These are phyloP conservation scores for Melanomma pulvis-pyrius DNA, from an alignment of 495 filamentous ascomycete species.

Conservation along the genomic window DNA sequence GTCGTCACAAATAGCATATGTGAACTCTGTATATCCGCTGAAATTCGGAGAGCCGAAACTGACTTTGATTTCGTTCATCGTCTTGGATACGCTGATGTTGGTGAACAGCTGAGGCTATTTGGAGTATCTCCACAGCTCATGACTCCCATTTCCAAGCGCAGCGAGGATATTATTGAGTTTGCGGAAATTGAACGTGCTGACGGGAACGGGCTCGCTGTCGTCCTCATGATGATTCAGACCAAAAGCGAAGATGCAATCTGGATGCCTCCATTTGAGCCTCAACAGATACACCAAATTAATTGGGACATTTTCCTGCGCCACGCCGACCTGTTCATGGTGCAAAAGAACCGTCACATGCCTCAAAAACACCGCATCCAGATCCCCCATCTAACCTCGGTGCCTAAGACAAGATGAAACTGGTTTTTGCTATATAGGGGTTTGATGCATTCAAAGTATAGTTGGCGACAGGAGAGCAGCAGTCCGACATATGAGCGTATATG, in stretches of 20 bases:
- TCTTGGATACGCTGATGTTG: not conserved
- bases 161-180: not conserved
- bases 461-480: not conserved
- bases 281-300: not conserved
- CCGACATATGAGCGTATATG: not conserved
- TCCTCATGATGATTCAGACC: not conserved
- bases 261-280: not conserved
- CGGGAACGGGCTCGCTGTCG: not conserved
- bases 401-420: not conserved
- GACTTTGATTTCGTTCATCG: not conserved
- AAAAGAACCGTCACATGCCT: not conserved
- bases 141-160: not conserved
- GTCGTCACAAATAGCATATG: not conserved
- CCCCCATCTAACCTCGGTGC: not conserved
- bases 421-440: not conserved
- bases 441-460: not conserved
- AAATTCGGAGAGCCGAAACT: not conserved
- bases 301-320: not conserved
- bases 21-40: not conserved
- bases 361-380: not conserved
- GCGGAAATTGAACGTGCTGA: not conserved
- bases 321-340: not conserved
- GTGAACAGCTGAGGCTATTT: not conserved
- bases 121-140: not conserved
- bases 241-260: not conserved